These are phyloP conservation scores for Daldinia sp. DNA, from an alignment of 2,329 filamentous ascomycete genomes.

Conservation along the genomic window DNA sequence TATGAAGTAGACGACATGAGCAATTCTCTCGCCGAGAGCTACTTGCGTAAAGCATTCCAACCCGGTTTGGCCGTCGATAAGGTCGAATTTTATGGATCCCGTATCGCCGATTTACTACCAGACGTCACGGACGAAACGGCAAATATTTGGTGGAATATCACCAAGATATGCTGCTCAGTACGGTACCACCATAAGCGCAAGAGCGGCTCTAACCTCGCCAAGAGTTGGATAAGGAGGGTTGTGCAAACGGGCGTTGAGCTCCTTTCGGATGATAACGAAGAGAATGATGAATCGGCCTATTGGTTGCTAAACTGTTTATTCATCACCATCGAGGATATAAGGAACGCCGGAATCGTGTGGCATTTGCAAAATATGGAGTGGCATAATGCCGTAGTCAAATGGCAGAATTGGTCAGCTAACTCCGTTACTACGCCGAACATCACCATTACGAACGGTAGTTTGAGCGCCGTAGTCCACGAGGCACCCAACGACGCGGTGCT, in stretches of 20 bases:
- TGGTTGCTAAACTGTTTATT: constrained; percentile 39
- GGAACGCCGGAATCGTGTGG: constrained; percentile 39
- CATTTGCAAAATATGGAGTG: constrained; percentile 41
- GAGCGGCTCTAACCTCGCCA: constrained; percentile 29
- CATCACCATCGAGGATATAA: constrained; percentile 36
- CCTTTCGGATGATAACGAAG: constrained; percentile 43
- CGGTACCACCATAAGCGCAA: constrained; percentile 42
- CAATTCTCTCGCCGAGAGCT: constrained; percentile 39
- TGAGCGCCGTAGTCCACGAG: background rate
- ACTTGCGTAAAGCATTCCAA: constrained; percentile 41
- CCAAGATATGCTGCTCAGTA: constrained; percentile 40
- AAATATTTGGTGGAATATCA: constrained; percentile 35
- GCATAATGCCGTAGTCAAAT: constrained; percentile 31
- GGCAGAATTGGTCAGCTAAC: constrained; percentile 41
- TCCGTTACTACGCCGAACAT: background rate
- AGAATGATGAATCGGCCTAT: constrained; percentile 43
- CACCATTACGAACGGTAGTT: background rate
- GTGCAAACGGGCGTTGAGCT: constrained; percentile 42
- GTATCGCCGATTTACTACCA: constrained; percentile 38
- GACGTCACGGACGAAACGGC: constrained; percentile 30
- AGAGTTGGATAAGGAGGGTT: constrained; percentile 36
- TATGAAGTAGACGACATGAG: constrained; percentile 37
- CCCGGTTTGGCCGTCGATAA: constrained; percentile 31
- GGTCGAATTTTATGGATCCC: constrained; percentile 35
- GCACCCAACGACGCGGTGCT: background rate